Percentiles rank a stretch among this genome's conserved stretches.
Conservation (phyloP, 164 flowering plant genomes). For the Vitis cinerea region DNA sequence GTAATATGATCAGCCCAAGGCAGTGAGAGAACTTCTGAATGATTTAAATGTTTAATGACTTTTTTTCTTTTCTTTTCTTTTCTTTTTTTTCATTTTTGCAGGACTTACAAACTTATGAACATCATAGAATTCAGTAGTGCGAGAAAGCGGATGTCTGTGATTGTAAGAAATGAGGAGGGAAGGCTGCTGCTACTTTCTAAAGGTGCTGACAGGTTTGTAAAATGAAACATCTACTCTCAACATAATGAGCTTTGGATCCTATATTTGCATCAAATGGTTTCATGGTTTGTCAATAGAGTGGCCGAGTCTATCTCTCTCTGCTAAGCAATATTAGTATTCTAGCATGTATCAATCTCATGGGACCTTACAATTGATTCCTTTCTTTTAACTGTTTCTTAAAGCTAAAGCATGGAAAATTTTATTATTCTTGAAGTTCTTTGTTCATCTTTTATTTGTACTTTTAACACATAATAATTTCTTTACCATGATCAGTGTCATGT, state of each 20-base stretch:
- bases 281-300: too few species aligned
- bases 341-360: too few species aligned
- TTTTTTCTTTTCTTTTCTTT: not conserved
- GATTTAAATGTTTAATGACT: not conserved
- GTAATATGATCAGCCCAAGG: not conserved
- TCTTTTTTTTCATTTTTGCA: slow-evolving; percentile 18
- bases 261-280: too few species aligned
- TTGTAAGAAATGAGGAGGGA: slow-evolving; percentile 45
- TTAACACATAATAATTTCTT: slow-evolving; percentile 5
- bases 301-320: too few species aligned
- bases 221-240: not conserved
- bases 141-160: slow-evolving; percentile 66
- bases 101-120: slow-evolving; percentile 43
- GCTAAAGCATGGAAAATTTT: not conserved
- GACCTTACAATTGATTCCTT: too few species aligned
- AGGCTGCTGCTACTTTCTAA: slow-evolving; percentile 55
- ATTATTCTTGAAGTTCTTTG: not conserved
- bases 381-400: too few species aligned
- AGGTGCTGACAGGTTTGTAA: slow-evolving; percentile 96
- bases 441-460: not conserved
- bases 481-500: slow-evolving; percentile 69
- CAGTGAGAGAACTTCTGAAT: too few species aligned
- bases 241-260: too few species aligned
- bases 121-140: slow-evolving; percentile 55
- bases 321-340: too few species aligned